These are phyloP conservation scores for Ceratobasidium sp. DNA, from an alignment of 1,284 basidiomycete genomes.

Conservation along the genomic window DNA sequence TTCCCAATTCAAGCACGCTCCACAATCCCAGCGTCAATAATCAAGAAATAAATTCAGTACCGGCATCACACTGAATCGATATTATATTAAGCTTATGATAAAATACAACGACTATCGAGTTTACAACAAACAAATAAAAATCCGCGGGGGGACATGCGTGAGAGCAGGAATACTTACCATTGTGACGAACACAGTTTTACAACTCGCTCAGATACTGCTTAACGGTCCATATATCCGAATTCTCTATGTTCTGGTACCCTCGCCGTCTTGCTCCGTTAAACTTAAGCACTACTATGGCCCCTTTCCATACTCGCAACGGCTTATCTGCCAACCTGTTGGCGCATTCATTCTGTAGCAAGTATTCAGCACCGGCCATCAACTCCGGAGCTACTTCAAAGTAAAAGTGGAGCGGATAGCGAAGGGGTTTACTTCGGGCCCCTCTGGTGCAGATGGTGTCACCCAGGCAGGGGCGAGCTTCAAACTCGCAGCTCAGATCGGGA, in stretches of 20 bases:
- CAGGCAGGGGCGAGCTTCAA: not conserved
- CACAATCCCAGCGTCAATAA: too few species aligned
- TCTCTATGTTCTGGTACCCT: not conserved
- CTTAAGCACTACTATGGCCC: not conserved
- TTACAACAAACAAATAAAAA: too few species aligned
- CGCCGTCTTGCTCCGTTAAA: not conserved
- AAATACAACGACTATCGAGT: too few species aligned
- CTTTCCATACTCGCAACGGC: not conserved
- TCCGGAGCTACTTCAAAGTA: not conserved
- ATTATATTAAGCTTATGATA: too few species aligned
- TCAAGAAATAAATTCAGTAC: too few species aligned
- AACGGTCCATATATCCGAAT: not conserved
- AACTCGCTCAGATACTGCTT: not conserved
- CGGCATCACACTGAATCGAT: too few species aligned
- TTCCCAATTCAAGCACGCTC: too few species aligned
- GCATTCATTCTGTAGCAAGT: not conserved
- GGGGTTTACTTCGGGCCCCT: not conserved
- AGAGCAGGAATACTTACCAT: too few species aligned
- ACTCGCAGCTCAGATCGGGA: not conserved
- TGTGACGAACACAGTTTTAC: not conserved
- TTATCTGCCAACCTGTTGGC: not conserved
- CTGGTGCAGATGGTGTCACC: not conserved
- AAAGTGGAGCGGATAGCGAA: not conserved
- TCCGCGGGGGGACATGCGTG: too few species aligned
- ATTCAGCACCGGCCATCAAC: not conserved